Conservation (phyloP, 2,329 filamentous ascomycete genomes). For the Neofusicoccum umdonicola region DNA sequence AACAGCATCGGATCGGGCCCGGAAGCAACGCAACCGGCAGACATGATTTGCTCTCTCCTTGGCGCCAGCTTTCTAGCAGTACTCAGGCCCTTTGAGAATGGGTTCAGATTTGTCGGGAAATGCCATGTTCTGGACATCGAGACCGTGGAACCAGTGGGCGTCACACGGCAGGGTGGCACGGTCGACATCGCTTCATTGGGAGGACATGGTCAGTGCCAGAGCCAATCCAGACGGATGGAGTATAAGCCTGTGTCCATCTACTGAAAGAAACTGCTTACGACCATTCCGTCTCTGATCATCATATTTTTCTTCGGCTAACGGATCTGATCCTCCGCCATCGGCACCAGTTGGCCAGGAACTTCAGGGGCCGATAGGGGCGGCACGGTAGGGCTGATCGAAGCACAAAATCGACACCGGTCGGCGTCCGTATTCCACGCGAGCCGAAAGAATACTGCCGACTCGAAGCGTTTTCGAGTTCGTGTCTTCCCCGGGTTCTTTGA, state of each 20-base stretch:
- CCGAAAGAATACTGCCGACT: not conserved
- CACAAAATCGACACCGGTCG: not conserved
- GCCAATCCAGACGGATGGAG: not conserved
- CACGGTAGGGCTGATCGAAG: not conserved
- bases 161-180: not conserved
- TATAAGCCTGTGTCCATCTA: not conserved
- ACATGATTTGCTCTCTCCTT: not conserved
- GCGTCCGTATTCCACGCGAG: not conserved
- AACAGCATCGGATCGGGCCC: not conserved
- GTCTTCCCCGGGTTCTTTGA: not conserved
- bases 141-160: not conserved
- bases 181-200: not conserved
- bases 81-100: not conserved
- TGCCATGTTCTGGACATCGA: not conserved
- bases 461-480: not conserved
- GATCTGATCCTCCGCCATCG: not conserved
- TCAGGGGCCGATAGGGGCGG: constrained; percentile 8
- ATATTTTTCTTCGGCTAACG: not conserved
- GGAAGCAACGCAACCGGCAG: not conserved
- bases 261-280: not conserved
- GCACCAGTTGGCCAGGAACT: not conserved
- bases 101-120: not conserved
- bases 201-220: not conserved
- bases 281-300: not conserved
- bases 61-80: not conserved